phyloP scores from a whole-genome alignment of 768 basidiomycete species.

The Lactifluus volemus region DNA sequence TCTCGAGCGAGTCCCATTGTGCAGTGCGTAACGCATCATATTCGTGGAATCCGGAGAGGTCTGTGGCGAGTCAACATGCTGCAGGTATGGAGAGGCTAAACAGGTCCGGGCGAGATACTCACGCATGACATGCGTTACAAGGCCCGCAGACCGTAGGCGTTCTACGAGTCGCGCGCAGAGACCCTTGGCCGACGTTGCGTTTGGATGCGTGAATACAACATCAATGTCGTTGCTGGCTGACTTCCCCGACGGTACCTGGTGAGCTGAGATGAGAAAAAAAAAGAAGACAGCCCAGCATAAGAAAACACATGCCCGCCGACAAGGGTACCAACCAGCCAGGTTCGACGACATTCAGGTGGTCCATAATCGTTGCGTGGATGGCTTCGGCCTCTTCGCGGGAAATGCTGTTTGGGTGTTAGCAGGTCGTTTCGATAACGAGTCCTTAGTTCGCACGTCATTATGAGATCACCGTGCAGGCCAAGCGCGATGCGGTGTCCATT shows the following conservation, averaged over 20 bases:
- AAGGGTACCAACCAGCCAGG: conserved; percentile 67
- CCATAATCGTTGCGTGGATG: conserved; percentile 59
- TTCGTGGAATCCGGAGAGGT: conserved; percentile 50
- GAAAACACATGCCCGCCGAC: conserved; percentile 56
- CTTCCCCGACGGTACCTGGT: conserved; percentile 82
- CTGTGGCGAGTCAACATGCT: conserved; percentile 26
- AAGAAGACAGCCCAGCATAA: background rate
- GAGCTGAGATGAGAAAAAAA: background rate
- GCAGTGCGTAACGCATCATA: conserved; percentile 45
- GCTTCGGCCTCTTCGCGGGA: conserved; percentile 69
- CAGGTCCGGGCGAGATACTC: conserved; percentile 25
- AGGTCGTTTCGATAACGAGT: background rate
- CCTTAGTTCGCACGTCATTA: conserved; percentile 31
- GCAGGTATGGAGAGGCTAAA: background rate
- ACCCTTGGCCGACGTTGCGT: conserved; percentile 45
- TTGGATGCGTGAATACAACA: conserved; percentile 74
- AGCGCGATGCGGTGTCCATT: conserved; percentile 42
- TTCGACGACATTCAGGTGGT: conserved; percentile 53
- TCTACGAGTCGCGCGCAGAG: conserved; percentile 54
- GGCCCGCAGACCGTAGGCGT: conserved; percentile 45
- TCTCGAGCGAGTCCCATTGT: conserved; percentile 80
- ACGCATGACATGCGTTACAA: conserved; percentile 85
- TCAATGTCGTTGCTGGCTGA: conserved; percentile 77
- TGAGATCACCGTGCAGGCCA: conserved; percentile 49
- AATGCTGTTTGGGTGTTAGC: conserved; percentile 38